Evolutionary conservation across 1,139 yeast species (phyloP), one percentile per base, ranked within the genome.

Genomic region (Protomyces macrosporus): DNA sequence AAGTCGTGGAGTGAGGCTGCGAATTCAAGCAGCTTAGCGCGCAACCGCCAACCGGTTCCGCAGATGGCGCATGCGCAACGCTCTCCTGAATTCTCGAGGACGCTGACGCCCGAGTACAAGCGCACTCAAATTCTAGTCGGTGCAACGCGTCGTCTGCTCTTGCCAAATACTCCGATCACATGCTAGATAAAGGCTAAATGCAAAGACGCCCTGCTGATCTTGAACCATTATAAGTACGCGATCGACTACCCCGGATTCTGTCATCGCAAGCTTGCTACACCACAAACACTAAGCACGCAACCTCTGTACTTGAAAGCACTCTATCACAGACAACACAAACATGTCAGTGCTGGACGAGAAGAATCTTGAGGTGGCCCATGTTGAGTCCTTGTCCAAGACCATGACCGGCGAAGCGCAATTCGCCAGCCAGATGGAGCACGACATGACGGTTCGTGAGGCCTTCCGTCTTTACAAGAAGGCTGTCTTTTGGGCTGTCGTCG

Each of bases 401-500:
- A 48, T 36, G 35, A 48, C 53, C 35, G 14, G 23, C 35, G 53
- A 48, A 30, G 53, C 53, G 36, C n/a, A 36, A 23, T 23, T 23
- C 33, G 14, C 7, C 4, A 36, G 53, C 1, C 36, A 14, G 12
- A 39, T 10, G 7, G 60, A 56, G 40, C 53, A 56, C 23, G 54
- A 56, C 37, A 14, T 48, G 45, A 36, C 60, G 32, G 16, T 56
- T 12, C n/a, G 53, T 9, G 48, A 56, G 9, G 53, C 60, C 3
- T n/a, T 56, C 7, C 36, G 70, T 40, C 55, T 60, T 7, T 76
- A 75, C 64, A 77, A 75, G 9, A 74, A 72, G 63, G 81, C 83
- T 10, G 76, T 76, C 51, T 67, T 77, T 66, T 81, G 83, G 83
- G 77, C 82, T 4, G 66, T 78, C 56, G 70, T 80, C 54, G 73